These are phyloP conservation scores for Phoma sp. DNA, from an alignment of 2,329 filamentous ascomycete species.

Conservation along the genomic window DNA sequence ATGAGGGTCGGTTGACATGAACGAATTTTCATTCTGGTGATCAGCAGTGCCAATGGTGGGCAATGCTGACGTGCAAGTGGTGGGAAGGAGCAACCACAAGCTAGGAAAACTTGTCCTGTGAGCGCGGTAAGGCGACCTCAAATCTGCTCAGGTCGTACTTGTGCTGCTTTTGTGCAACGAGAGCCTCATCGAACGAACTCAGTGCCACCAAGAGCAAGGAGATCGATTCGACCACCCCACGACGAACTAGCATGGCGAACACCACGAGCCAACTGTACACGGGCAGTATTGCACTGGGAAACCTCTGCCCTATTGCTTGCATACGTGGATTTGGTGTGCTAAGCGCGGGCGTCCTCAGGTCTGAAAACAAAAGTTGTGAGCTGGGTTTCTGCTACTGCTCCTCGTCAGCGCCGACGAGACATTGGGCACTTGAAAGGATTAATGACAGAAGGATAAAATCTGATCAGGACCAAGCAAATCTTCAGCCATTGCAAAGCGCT, in stretches of 20 bases:
- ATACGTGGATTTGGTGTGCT: too few relatives aligned
- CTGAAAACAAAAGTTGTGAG: too few relatives aligned
- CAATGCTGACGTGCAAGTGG: background rate
- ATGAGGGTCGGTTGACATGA: constrained; percentile 24
- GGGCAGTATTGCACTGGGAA: background rate
- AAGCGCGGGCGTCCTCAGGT: too few relatives aligned
- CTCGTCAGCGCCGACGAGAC: too few relatives aligned
- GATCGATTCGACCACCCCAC: background rate
- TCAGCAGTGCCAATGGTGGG: constrained; percentile 3
- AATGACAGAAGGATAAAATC: too few relatives aligned
- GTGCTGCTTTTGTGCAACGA: constrained; percentile 2
- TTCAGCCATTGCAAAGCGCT: too few relatives aligned
- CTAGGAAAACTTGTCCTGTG: constrained; percentile 5
- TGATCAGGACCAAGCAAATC: too few relatives aligned
- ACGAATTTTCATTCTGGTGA: constrained; percentile 21
- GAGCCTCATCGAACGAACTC: background rate
- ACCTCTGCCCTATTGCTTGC: background rate
- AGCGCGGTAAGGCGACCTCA: background rate
- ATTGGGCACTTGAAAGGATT: too few relatives aligned
- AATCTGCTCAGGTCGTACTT: background rate
- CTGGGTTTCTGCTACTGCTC: too few relatives aligned
- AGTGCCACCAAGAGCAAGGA: background rate
- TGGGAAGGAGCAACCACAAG: background rate
- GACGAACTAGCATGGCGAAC: background rate
- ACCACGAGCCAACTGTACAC: background rate